Base-by-base conservation (phyloP, 352 stramenopile species). In the Pythium rishiriense region DNA sequence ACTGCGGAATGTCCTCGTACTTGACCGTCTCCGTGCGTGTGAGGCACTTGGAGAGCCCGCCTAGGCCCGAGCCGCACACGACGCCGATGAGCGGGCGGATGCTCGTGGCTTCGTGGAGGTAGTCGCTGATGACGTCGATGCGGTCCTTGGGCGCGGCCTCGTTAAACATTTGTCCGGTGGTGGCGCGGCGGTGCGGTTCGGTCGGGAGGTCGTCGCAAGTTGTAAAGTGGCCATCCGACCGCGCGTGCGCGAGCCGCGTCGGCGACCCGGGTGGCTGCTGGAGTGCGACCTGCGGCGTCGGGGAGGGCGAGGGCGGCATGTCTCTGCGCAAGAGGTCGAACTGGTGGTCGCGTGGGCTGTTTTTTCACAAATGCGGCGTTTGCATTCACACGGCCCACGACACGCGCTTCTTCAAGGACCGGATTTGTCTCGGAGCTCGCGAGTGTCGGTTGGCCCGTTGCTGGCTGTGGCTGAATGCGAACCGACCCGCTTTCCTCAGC, bases 1-100 rank as follows among this genome's bases (percentile, higher is more conserved):
- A 98, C 58, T 89, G 78, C 19, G 96, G 96, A 60, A 99, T 98
- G 59, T 97, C 88, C 24, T 83, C 64, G 71, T 99, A 99, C 48
- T 93, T 87, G 64, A 99, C 88, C 19, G 85, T 88, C 22, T 98
- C 60, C n/a, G 87, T 88, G 41, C 91, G 89, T 9, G 88, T 76
- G 7, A 99, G 75, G 22, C 83, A 87, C 66, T 98, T 90, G 62
- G 89, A 96, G 17, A 99, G 83, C 10, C 81, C 85, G 21, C 92
- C 94, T 42, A 99, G 89, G 1, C 97, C 96, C 12, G 92, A 98
- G 53, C 97, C 97, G 70, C 95, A 98, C 42, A 99, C 91, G 66
- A 99, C 66, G 48, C 86, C 84, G 35, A 95, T 81, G 28, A 90
- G 68, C 49, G 86, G 86, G 2, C 77, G 76, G 33, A 72, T 73